Evolutionary conservation across 352 stramenopile genomes (phyloP), one percentile per base, ranked within the genome.

Genomic region (Globisporangium paroecandrum): DNA sequence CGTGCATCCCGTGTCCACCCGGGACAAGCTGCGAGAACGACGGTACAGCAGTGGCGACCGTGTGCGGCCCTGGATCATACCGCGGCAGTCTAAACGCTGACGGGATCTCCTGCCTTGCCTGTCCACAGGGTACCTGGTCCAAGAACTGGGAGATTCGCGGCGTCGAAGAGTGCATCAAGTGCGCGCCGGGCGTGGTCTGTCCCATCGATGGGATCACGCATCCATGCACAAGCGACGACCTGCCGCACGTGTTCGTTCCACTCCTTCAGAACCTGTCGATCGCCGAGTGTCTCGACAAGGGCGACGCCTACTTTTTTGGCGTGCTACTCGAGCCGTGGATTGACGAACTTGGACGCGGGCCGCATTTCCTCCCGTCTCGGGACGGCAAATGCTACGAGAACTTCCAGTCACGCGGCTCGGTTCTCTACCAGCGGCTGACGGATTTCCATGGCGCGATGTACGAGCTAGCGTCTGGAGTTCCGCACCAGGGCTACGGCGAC

Each of bases 81-180:
- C 86, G 97, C 13, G 87, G 85, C 2, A 94, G 79, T 51, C 66
- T 97, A 1, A 75, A 76, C 1, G 84, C 78, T n/a, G 94, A 99
- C 73, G 93, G 89, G 15, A 68, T 98, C 38, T 88, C 93, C 9
- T 99, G 96, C 72, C 72, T 91, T 3, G 77, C 87, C 54, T 98
- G 92, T 77, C 91, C 95, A 12, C 88, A 98, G 76, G 97, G 97
- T 6, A 99, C 93, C 12, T 99, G 97, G 97, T 98, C 91, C 18
- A 99, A 99, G 77, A 99, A 99, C 77, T 99, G 96, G 95, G 94
- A 98, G 58, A 75, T 99, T 3, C 87, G 95, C 58, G 90, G 97
- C n/a, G 86, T 96, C 36, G 84, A 92, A 34, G 94, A 99, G 70
- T 99, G 97, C 75, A 91, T 82, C 6, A 78, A 85, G 25, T 99